phyloP scores from a whole-genome alignment of 331 rosid species.

The Acacia concinna region DNA sequence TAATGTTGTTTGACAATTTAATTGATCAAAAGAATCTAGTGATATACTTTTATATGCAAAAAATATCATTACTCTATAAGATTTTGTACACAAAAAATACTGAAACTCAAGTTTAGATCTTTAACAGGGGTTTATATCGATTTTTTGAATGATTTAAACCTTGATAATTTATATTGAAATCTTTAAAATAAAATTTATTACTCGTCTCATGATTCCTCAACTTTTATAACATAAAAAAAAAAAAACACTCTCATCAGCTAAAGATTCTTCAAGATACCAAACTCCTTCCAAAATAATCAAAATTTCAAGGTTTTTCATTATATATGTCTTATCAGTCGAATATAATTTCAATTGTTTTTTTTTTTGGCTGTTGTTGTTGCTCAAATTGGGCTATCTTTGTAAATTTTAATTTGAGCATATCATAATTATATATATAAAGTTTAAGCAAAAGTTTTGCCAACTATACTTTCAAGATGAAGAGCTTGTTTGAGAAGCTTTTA shows the following conservation, averaged over 20 bases:
- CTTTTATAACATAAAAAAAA: neutral
- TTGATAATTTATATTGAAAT: neutral
- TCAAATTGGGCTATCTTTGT: neutral
- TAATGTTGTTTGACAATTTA: too few relatives aligned
- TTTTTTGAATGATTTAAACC: neutral
- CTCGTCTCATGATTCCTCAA: neutral
- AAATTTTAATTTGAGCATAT: neutral
- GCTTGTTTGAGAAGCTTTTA: too few relatives aligned
- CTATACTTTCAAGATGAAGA: too few relatives aligned
- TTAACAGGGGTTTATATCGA: too few relatives aligned
- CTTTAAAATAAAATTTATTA: neutral
- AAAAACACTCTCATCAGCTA: too few relatives aligned
- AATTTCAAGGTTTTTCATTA: neutral
- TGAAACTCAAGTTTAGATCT: too few relatives aligned
- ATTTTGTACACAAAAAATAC: too few relatives aligned
- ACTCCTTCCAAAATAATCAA: neutral
- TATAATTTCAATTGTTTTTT: neutral
- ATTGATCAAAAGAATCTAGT: too few relatives aligned
- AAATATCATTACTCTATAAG: too few relatives aligned
- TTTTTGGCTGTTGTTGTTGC: neutral
- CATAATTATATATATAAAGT: too few relatives aligned
- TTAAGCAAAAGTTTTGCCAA: too few relatives aligned
- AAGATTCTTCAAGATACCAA: neutral
- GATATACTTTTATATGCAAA: too few relatives aligned
- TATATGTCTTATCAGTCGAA: neutral